phyloP scores from a whole-genome alignment of 139 green algal genomes.

The Auxenochlorella protothecoides region DNA sequence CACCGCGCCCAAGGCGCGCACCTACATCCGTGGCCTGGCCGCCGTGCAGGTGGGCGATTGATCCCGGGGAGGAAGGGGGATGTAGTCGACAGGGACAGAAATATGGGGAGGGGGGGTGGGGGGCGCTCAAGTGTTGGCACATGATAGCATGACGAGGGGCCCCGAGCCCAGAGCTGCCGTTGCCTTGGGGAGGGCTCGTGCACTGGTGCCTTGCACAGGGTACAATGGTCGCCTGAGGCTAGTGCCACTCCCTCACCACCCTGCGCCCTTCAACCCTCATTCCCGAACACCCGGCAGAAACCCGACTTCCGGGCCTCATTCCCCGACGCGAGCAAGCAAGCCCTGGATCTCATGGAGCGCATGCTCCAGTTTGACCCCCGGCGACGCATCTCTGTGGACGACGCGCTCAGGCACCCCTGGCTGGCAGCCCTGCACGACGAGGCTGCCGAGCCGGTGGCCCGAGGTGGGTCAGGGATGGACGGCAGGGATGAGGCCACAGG shows the following conservation, averaged over 20 bases:
- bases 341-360: conserved; percentile 74
- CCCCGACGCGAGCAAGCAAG: conserved; percentile 52
- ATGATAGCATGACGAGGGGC: too few relatives aligned
- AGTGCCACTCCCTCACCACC: too few relatives aligned
- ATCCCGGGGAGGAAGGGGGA: not conserved
- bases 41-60: conserved; percentile 29
- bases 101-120: not conserved
- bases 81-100: too few relatives aligned
- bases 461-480: conserved; percentile 15
- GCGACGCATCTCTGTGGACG: conserved; percentile 69
- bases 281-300: conserved; percentile 2
- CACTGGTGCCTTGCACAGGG: too few relatives aligned
- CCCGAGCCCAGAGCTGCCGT: too few relatives aligned
- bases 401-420: conserved; percentile 83
- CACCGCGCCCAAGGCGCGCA: conserved; percentile 59
- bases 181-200: too few relatives aligned
- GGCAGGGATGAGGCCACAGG: not conserved
- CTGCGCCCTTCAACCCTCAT: not conserved
- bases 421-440: conserved; percentile 76
- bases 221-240: too few relatives aligned
- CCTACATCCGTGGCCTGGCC: conserved; percentile 67
- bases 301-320: conserved; percentile 51
- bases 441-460: conserved; percentile 50
- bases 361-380: conserved; percentile 90
- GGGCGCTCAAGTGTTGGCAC: not conserved